Conservation (phyloP, 257 asterid genomes). For the Petrea volubilis region DNA sequence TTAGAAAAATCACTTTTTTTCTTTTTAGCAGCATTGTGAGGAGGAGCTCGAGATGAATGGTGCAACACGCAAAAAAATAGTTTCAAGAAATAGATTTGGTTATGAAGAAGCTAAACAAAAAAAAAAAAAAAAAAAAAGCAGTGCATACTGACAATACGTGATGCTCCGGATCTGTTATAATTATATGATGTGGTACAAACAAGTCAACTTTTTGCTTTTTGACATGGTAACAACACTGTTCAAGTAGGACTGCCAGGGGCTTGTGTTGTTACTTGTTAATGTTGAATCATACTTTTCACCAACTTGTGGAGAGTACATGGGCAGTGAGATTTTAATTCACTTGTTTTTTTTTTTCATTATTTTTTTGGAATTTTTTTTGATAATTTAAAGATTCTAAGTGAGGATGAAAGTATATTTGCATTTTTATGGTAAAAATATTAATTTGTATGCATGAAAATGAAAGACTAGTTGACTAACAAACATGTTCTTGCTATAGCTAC, state of each 20-base stretch:
- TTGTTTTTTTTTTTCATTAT: no score
- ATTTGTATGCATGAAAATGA: no score
- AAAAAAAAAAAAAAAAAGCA: not conserved
- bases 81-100: not conserved
- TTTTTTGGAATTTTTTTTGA: no score
- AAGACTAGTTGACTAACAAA: no score
- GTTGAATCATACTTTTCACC: not conserved
- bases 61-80: not conserved
- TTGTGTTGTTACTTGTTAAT: not conserved
- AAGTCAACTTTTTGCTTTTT: not conserved
- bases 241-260: not conserved
- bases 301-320: not conserved
- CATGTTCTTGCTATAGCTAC: no score
- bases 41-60: not conserved
- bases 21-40: not conserved
- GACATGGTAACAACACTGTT: not conserved
- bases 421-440: no score
- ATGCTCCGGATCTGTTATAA: not conserved
- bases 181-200: not conserved
- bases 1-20: not conserved
- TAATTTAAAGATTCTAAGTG: no score
- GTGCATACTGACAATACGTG: constrained; percentile 7
- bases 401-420: no score
- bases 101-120: no score
- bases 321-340: no score